Base-by-base conservation (phyloP, 139 green algal species). In the Picochlorum sp. region DNA sequence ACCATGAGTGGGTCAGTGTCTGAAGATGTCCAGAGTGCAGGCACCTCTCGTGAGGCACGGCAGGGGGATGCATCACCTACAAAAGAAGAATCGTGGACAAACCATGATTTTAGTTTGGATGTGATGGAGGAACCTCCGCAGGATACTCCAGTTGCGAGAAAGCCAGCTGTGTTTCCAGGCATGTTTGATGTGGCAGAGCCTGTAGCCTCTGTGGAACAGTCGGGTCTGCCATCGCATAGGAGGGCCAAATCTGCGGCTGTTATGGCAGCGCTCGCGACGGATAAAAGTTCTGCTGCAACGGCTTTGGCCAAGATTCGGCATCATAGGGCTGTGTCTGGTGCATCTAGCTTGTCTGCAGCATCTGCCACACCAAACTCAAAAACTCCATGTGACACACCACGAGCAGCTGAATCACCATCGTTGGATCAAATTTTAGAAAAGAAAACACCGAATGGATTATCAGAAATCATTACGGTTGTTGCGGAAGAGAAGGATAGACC, bases 261-360 rank as follows among this genome's bases (percentile, higher is more conserved):
- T 10, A 41, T 41, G 34, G 8, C 34, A 41, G 34, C 34, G 8
- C 34, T 41, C 8, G 34, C 34, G 8, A 41, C 34, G 8, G 34
- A 41, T 41, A 9, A 5, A 52, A 49, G 13, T 49, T 18, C 58
- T n/a, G 58, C 58, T 20, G 58, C 58, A 57, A 18, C 15, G 15
- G 58, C 58, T 2, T 23, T 65, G 21, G 21, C 20, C 20, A 51
- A 52, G 21, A 65, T 65, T 50, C 20, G 58, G 0, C 58, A 65
- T 31, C 58, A 65, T 26, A 21, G 58, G 21, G 58, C 44, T 9
- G 20, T 59, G 5, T 65, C 58, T 52, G 58, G 58, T 28, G 58
- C 58, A 8, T 65, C 58, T 0, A 54, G 18, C 6, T 54, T 54
- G 47, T 54, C 47, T 24, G 47, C 34, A 41, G 34, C 34, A 41